These are phyloP conservation scores for Agrocybe pediades DNA, from an alignment of 768 basidiomycete genomes.

Conservation along the genomic window DNA sequence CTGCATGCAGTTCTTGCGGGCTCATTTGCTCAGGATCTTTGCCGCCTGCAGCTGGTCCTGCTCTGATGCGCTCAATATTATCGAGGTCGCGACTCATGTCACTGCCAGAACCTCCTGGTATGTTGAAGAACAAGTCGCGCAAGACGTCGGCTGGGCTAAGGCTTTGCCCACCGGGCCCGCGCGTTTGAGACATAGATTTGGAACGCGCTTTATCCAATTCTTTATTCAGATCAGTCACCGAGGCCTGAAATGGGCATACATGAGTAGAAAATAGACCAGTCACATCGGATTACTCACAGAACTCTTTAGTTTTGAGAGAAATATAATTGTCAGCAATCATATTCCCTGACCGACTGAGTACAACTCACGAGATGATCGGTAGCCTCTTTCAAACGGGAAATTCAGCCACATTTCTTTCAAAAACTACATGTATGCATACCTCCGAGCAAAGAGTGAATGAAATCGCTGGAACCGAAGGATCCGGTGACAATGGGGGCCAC, in stretches of 20 bases:
- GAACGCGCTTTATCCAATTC: conserved; percentile 73
- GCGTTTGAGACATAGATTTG: conserved; percentile 34
- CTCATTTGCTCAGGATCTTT: conserved; percentile 80
- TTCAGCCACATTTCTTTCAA: conserved; percentile 33
- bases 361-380: conserved; percentile 59
- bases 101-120: conserved; percentile 62
- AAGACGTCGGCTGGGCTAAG: conserved; percentile 48
- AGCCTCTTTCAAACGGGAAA: conserved; percentile 47
- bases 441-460: conserved; percentile 75
- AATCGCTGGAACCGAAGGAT: conserved; percentile 79
- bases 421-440: conserved; percentile 39
- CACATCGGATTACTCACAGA: conserved; percentile 11
- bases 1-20: conserved; percentile 84
- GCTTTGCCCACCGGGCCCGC: conserved; percentile 34
- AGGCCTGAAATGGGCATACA: conserved; percentile 49
- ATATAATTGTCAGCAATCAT: not conserved
- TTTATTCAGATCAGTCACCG: conserved; percentile 84
- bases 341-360: not conserved
- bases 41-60: conserved; percentile 58
- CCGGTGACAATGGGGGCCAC: conserved; percentile 88
- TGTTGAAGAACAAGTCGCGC: conserved; percentile 57
- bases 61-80: conserved; percentile 67
- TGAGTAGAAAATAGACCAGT: not conserved
- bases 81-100: conserved; percentile 79
- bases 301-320: conserved; percentile 27